phyloP scores from a whole-genome alignment of 1,284 basidiomycete genomes.

The Ustilago esculenta region DNA sequence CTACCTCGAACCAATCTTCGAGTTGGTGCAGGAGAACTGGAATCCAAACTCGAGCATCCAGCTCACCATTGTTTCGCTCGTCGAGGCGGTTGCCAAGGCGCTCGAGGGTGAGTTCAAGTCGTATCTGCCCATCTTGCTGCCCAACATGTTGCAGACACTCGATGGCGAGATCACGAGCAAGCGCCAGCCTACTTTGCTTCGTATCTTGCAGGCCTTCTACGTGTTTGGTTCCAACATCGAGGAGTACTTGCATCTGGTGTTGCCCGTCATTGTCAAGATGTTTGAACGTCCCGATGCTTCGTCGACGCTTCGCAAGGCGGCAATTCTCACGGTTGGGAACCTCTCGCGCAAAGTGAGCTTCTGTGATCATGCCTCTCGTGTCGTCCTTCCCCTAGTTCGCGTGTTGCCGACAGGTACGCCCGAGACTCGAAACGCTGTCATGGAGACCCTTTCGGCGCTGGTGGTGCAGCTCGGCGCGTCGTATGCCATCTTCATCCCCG shows the following conservation, averaged over 20 bases:
- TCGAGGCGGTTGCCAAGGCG: constrained; percentile 93
- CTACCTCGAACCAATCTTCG: constrained; percentile 66
- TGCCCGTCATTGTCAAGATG: constrained; percentile 91
- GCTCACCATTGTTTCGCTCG: constrained; percentile 89
- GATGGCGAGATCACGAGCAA: constrained; percentile 63
- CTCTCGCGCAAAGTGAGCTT: constrained; percentile 95
- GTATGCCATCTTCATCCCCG: constrained; percentile 96
- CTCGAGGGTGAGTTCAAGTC: constrained; percentile 98
- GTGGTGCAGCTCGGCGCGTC: constrained; percentile 93
- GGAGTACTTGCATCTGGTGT: constrained; percentile 95
- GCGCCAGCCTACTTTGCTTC: constrained; percentile 79
- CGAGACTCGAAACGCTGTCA: constrained; percentile 84
- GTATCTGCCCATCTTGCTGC: constrained; percentile 90
- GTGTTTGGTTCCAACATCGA: constrained; percentile 97
- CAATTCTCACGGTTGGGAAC: constrained; percentile 90
- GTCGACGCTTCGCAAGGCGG: constrained; percentile 81
- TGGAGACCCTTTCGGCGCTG: constrained; percentile 93
- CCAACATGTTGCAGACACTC: constrained; percentile 86
- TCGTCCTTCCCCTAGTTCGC: constrained; percentile 93
- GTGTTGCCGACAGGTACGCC: constrained; percentile 80
- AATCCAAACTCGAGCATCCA: constrained; percentile 78
- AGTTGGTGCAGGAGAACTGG: constrained; percentile 66
- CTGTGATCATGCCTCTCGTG: constrained; percentile 96
- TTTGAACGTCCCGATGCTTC: constrained; percentile 86
- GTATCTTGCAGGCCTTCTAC: constrained; percentile 89